Conservation (phyloP, 257 asterid genomes). For the Salvia rosmarinus region DNA sequence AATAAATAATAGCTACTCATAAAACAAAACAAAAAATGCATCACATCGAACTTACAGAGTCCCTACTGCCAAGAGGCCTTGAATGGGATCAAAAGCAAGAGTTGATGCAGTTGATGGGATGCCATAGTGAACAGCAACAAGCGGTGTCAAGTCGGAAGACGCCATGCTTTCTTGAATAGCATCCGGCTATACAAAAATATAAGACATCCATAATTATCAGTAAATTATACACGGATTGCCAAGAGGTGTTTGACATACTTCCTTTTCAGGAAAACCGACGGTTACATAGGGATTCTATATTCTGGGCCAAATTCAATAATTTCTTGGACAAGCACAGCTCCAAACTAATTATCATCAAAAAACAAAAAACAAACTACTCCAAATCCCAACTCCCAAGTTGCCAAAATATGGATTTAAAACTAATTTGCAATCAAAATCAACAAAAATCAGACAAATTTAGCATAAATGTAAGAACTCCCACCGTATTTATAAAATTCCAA, state of each 20-base stretch:
- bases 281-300: constrained; percentile 5
- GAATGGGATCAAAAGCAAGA: constrained; percentile 82
- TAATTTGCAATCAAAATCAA: not conserved
- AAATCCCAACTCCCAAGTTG: not conserved
- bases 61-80: constrained; percentile 86
- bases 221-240: constrained; percentile 14
- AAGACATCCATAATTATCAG: constrained; percentile 22
- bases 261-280: not conserved
- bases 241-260: not conserved
- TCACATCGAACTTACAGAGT: constrained; percentile 67
- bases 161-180: constrained; percentile 43
- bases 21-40: constrained; percentile 24
- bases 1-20: constrained; percentile 1
- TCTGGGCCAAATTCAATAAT: constrained; percentile 22
- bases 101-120: constrained; percentile 89
- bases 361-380: not conserved
- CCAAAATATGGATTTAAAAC: not conserved
- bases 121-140: constrained; percentile 81
- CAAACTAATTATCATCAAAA: not conserved
- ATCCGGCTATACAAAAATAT: constrained; percentile 39
- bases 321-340: not conserved
- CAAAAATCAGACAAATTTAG: not conserved
- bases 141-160: constrained; percentile 52
- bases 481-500: not conserved
- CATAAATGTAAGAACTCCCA: constrained; percentile 11